A percentile compares a stretch with the other conserved stretches of the same genome.
Conservation (phyloP, 163 green algal species). For the Prototheca wickerhamii region DNA sequence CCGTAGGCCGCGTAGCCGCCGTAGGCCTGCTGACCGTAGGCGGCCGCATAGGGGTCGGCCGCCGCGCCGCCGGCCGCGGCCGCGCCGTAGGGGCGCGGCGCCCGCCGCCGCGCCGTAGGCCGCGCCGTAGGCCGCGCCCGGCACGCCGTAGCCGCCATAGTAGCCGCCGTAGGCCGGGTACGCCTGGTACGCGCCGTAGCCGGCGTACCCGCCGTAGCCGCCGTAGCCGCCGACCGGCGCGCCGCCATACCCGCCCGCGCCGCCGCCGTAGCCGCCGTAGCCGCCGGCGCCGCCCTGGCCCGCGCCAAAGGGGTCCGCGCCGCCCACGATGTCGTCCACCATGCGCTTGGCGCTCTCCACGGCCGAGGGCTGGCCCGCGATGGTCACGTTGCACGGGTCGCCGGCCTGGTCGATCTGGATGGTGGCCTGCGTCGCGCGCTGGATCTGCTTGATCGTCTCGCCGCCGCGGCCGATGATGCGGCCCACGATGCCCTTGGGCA, state of each 20-base stretch:
- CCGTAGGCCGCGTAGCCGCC: constrained; percentile 7
- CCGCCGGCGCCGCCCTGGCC: constrained; percentile 10
- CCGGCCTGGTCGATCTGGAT: constrained; percentile 91
- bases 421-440: constrained; percentile 63
- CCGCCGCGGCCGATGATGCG: constrained; percentile 91
- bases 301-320: constrained; percentile 37
- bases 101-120: background rate
- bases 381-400: constrained; percentile 43
- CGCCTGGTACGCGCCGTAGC: background rate
- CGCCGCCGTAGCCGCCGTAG: constrained; percentile 1
- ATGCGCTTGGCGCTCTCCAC: constrained; percentile 45
- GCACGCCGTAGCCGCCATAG: constrained; percentile 16
- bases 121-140: background rate
- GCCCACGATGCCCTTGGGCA: constrained; percentile 79
- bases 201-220: constrained; percentile 22
- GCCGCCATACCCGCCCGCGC: constrained; percentile 8
- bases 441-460: constrained; percentile 91
- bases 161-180: constrained; percentile 21
- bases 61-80: background rate
- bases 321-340: constrained; percentile 58
- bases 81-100: constrained; percentile 9
- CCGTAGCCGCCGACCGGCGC: constrained; percentile 4
- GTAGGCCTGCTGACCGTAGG: background rate
- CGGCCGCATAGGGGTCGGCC: background rate
- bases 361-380: constrained; percentile 35